phyloP scores from a whole-genome alignment of 306 rosid species.

The Cajanus cajan region DNA sequence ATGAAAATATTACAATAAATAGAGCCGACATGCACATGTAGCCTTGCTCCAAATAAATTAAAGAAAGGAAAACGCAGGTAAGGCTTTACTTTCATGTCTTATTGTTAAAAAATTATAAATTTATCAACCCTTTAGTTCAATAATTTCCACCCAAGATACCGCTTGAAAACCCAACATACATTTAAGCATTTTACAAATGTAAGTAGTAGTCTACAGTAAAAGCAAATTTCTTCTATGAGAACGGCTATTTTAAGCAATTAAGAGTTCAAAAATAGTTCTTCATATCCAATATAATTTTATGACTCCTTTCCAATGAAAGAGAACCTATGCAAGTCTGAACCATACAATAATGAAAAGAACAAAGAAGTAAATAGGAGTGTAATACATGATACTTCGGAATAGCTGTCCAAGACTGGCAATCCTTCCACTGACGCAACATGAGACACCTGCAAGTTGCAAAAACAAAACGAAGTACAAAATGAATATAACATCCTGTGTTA shows the following conservation, averaged over 20 bases:
- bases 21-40: not conserved
- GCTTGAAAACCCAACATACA: slow-evolving; percentile 24
- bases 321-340: not conserved
- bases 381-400: slow-evolving; percentile 74
- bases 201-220: not conserved
- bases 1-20: not conserved
- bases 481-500: slow-evolving; percentile 16
- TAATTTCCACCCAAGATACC: not conserved
- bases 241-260: not conserved
- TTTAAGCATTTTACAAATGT: not conserved
- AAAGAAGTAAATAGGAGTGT: slow-evolving; percentile 13
- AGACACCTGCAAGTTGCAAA: slow-evolving; percentile 59
- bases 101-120: not conserved
- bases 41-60: not conserved
- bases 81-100: slow-evolving; percentile 1
- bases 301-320: not conserved
- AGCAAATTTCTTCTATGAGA: not conserved
- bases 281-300: not conserved
- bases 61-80: not conserved
- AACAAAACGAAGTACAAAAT: slow-evolving; percentile 10
- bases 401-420: slow-evolving; percentile 77
- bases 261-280: not conserved
- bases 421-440: slow-evolving; percentile 75
- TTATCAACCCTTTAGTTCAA: not conserved
- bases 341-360: slow-evolving; percentile 9